phyloP scores from a whole-genome alignment of 768 basidiomycete genomes.

The Auriscalpium vulgare region DNA sequence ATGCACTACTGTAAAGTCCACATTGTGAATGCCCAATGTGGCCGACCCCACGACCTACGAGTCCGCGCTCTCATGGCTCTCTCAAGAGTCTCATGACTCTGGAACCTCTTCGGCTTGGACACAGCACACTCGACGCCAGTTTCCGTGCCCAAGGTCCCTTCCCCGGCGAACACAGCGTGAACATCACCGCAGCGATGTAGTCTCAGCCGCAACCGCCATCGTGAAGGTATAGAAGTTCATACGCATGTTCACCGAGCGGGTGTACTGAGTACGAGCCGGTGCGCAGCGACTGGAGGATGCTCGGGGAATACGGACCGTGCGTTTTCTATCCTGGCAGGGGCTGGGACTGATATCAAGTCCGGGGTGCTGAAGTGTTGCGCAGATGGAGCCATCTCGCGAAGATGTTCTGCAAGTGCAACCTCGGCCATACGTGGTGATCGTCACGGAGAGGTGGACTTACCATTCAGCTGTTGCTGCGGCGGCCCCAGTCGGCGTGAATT shows the following conservation, averaged over 20 bases:
- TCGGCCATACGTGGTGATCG: slow-evolving; percentile 41
- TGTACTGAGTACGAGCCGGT: slow-evolving; percentile 40
- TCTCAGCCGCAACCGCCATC: slow-evolving; percentile 47
- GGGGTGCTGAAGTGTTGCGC: neutral
- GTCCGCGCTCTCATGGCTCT: slow-evolving; percentile 45
- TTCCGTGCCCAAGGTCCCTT: slow-evolving; percentile 55
- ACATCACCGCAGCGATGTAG: slow-evolving; percentile 61
- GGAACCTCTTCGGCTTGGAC: slow-evolving; percentile 33
- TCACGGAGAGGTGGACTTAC: slow-evolving; percentile 71
- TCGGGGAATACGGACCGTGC: slow-evolving; percentile 65
- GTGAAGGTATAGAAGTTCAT: slow-evolving; percentile 51
- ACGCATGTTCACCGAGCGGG: slow-evolving; percentile 43
- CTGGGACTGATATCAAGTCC: neutral
- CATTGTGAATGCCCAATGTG: no score
- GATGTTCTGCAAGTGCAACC: slow-evolving; percentile 64
- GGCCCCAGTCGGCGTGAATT: slow-evolving; percentile 32
- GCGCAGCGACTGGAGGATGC: slow-evolving; percentile 49
- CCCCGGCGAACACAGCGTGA: slow-evolving; percentile 36
- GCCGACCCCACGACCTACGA: no score
- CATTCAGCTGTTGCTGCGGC: slow-evolving; percentile 41
- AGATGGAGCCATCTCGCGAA: slow-evolving; percentile 49
- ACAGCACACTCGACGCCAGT: slow-evolving; percentile 38
- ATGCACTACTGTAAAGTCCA: no score
- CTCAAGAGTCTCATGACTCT: slow-evolving; percentile 30
- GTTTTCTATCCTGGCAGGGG: neutral